Evolutionary conservation across 148 eudicot genomes (phyloP), one percentile per base, ranked within the genome.

Genomic region (Oxyria digyna): DNA sequence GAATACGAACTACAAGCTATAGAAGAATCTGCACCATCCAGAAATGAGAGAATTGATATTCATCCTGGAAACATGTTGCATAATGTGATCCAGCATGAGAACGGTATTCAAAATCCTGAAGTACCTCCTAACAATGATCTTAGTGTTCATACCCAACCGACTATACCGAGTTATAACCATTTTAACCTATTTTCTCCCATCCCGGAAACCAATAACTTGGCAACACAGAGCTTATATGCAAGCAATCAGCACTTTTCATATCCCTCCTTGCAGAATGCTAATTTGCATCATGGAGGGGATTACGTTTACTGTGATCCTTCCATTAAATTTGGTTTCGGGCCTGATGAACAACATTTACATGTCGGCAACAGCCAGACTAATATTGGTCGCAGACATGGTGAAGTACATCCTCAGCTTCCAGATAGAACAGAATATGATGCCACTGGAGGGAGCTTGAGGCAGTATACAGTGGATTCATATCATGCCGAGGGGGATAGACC

Each of bases 401-500:
- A 75, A 62, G 68, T 78, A 76, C 77, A 75, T 79, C 66, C 62
- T 40, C 67, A 78, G 1, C 55, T 71, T 0, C 67, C 64, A 42
- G 70, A 64, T 49, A 32, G 76, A 54, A 80, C 69, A 70, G 82
- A 40, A 54, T 74, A 79, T 77, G 85, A 66, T 55, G 74, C 78
- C 21, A 42, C 73, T 71, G 85, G 79, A 69, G 81, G 69, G 37
- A 76, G 65, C 72, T 46, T 75, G 76, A 74, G 74, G 14, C 76
- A 81, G 69, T 80, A 69, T 73, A 69, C 70, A n/a, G 78, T 69
- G 70, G 83, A 77, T 72, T 29, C 75, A 11, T 79, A 78, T 71
- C 81, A 70, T 31, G 72, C 71, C 21, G 85, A 82, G 71, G 84
- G 75, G 31, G 77, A 74, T 67, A 72, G 82, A 75, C 74, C 87